Evolutionary conservation across 2,329 filamentous ascomycete species (phyloP).

Genomic region (Thelonectria blattea): DNA sequence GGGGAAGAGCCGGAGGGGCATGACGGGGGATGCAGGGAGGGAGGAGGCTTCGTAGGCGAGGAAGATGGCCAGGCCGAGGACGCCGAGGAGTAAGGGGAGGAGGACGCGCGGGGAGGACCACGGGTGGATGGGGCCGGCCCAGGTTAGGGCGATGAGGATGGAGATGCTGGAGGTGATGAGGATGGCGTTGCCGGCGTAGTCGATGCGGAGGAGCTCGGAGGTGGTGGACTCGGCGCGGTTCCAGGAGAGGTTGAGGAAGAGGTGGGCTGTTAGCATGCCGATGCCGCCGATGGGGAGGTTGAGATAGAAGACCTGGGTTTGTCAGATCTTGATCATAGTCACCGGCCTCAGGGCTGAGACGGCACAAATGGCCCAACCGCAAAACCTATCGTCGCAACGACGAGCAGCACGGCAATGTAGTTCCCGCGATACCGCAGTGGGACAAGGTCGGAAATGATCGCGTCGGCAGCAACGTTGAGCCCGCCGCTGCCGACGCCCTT

Average conservation of each 20-base stretch:
- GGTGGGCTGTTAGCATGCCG: constrained; percentile 38
- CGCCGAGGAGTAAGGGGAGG: constrained; percentile 46
- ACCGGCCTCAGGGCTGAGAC: no score
- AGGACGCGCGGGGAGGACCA: constrained; percentile 51
- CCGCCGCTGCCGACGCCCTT: constrained; percentile 50
- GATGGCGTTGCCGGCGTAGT: constrained; percentile 52
- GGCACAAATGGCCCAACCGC: constrained; percentile 44
- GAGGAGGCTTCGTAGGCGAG: constrained; percentile 30
- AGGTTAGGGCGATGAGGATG: constrained; percentile 52
- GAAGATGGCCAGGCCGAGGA: constrained; percentile 27
- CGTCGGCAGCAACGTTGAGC: constrained; percentile 41
- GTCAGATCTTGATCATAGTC: no score
- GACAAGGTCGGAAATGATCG: constrained; percentile 52
- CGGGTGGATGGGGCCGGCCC: constrained; percentile 48
- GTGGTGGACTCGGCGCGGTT: constrained; percentile 29
- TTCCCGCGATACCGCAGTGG: constrained; percentile 54
- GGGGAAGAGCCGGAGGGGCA: constrained; percentile 34
- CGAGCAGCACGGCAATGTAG: constrained; percentile 46
- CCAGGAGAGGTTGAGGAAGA: constrained; percentile 48
- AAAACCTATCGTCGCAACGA: constrained; percentile 44
- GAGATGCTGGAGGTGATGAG: constrained; percentile 48
- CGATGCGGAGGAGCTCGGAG: constrained; percentile 46
- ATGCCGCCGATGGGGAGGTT: constrained; percentile 49
- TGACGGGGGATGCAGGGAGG: constrained; percentile 33
- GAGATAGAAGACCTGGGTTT: constrained; percentile 55